Conservation (phyloP, 371 early-diverging fungal species). For the Zychaea mexicana region DNA sequence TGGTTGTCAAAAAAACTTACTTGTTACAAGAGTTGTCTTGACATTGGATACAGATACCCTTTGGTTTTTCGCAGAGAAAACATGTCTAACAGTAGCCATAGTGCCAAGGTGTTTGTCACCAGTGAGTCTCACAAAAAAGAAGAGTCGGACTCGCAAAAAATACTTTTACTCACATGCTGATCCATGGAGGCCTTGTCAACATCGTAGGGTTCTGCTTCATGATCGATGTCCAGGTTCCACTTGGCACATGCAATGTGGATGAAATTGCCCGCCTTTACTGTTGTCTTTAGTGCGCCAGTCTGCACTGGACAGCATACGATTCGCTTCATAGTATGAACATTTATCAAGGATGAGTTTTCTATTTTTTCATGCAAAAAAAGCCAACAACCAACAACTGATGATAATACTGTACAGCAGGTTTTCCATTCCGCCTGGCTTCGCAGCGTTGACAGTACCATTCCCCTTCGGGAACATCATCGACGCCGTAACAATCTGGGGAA, state of each 20-base stretch:
- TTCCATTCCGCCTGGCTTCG: conserved; percentile 24
- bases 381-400: neutral
- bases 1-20: conserved; percentile 17
- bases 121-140: neutral
- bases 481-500: conserved; percentile 47
- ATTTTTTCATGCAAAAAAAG: neutral
- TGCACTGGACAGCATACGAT: conserved; percentile 52
- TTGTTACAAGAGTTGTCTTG: conserved; percentile 30
- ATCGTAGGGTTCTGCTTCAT: conserved; percentile 42
- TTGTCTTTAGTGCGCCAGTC: conserved; percentile 56
- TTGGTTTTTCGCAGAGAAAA: conserved; percentile 26
- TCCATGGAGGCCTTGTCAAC: conserved; percentile 25
- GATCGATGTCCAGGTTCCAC: conserved; percentile 45
- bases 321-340: conserved; percentile 27
- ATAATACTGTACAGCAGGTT: conserved; percentile 1
- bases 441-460: conserved; percentile 55
- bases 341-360: neutral
- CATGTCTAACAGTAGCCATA: conserved; percentile 22
- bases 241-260: conserved; percentile 64
- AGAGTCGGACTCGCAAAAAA: neutral
- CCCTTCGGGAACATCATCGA: conserved; percentile 45
- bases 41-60: conserved; percentile 39
- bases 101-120: neutral
- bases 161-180: conserved; percentile 19
- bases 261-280: conserved; percentile 49